phyloP scores from a whole-genome alignment of 495 filamentous ascomycete genomes.

The Aspergillus taichungensis region DNA sequence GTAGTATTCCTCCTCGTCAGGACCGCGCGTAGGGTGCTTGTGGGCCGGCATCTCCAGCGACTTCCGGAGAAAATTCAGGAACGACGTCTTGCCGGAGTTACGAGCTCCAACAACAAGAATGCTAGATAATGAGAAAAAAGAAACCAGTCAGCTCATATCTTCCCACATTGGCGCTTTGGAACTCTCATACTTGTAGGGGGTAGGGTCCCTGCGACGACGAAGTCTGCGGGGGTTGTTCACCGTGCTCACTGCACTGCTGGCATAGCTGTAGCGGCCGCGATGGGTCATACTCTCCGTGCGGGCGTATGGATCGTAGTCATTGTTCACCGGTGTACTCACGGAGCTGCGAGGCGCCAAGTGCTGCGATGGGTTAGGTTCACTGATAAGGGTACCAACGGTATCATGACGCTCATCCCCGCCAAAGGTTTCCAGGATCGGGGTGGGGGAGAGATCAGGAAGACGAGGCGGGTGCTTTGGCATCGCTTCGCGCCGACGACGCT shows the following conservation, averaged over 20 bases:
- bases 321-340: slow-evolving; percentile 33
- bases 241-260: slow-evolving; percentile 82
- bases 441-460: slow-evolving; percentile 65
- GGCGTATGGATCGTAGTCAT: slow-evolving; percentile 65
- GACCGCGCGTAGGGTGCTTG: slow-evolving; percentile 52
- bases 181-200: slow-evolving; percentile 84
- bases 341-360: slow-evolving; percentile 10
- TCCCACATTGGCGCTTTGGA: not conserved
- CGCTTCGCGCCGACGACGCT: slow-evolving; percentile 58
- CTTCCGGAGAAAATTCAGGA: slow-evolving; percentile 88
- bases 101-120: slow-evolving; percentile 83
- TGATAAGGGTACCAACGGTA: slow-evolving; percentile 53
- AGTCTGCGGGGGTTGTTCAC: slow-evolving; percentile 92
- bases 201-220: slow-evolving; percentile 90
- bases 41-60: slow-evolving; percentile 72
- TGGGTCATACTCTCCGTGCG: slow-evolving; percentile 92
- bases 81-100: slow-evolving; percentile 90
- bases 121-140: slow-evolving; percentile 34
- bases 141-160: slow-evolving; percentile 6
- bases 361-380: slow-evolving; percentile 17
- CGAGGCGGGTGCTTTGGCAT: slow-evolving; percentile 66
- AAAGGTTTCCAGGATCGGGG: slow-evolving; percentile 59
- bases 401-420: slow-evolving; percentile 64
- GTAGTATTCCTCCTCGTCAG: slow-evolving; percentile 40
- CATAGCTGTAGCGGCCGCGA: slow-evolving; percentile 93